phyloP scores from a whole-genome alignment of 129 eudicot genomes.

The Oenanthe sinensis region DNA sequence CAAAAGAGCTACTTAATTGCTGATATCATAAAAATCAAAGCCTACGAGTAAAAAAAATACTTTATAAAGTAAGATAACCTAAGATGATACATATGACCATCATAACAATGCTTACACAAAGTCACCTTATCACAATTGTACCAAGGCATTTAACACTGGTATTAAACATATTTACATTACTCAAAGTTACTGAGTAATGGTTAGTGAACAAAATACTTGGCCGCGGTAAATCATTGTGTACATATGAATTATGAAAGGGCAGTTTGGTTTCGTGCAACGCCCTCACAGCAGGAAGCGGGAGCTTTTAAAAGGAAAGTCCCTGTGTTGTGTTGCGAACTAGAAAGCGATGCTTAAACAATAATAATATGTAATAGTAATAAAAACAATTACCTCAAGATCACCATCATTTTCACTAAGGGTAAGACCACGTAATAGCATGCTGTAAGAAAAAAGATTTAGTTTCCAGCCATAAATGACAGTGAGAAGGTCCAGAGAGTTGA shows the following conservation, averaged over 20 bases:
- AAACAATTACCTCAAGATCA: slow-evolving; percentile 63
- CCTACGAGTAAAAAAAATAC: not conserved
- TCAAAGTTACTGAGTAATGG: not conserved
- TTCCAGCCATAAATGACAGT: not conserved
- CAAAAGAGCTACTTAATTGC: too few species aligned
- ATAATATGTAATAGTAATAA: not conserved
- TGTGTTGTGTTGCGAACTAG: not conserved
- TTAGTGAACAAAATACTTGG: not conserved
- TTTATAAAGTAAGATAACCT: not conserved
- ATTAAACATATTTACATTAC: not conserved
- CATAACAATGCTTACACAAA: not conserved
- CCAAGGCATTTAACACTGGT: not conserved
- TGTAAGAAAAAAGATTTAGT: slow-evolving; percentile 30
- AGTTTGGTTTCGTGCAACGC: too few species aligned
- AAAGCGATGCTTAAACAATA: not conserved
- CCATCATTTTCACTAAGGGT: slow-evolving; percentile 69
- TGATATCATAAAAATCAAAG: not conserved
- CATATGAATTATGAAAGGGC: not conserved
- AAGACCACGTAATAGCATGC: slow-evolving; percentile 87
- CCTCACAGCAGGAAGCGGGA: not conserved
- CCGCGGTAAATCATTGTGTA: not conserved
- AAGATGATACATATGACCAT: not conserved
- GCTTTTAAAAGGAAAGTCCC: not conserved
- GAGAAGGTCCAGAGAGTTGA: not conserved
- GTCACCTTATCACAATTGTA: not conserved